Percentiles rank a stretch among this genome's conserved stretches.
Conservation (phyloP, 176 grass and related monocot species). For the Cymbopogon citratus region DNA sequence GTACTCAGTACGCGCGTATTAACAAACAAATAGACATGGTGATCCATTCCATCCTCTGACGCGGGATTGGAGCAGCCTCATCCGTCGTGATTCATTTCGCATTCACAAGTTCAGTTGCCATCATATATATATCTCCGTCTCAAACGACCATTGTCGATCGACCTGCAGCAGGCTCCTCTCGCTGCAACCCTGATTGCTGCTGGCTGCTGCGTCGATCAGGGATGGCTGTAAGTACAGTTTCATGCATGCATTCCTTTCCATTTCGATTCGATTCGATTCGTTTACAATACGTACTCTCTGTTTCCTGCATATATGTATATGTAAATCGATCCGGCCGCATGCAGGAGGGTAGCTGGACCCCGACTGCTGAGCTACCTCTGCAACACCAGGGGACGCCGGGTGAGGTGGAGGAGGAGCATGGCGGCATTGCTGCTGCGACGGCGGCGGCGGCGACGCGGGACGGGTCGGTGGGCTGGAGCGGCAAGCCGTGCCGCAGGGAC, state of each 20-base stretch:
- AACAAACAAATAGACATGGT: no score
- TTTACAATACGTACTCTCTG: no score
- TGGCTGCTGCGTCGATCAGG: not conserved
- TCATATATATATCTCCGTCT: no score
- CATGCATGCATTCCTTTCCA: not conserved
- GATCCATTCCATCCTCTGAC: no score
- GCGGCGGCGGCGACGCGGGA: not conserved
- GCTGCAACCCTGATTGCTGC: no score
- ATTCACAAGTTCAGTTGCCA: no score
- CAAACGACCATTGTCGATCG: not conserved
- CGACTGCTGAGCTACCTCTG: not conserved
- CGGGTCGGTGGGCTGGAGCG: constrained; percentile 51
- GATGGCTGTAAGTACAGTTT: not conserved
- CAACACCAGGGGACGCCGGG: not conserved
- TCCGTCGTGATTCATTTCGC: no score
- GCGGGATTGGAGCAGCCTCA: no score
- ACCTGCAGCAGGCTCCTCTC: no score
- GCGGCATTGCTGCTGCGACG: not conserved
- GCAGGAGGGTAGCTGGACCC: not conserved
- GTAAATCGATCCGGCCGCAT: not conserved
- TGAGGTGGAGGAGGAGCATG: not conserved
- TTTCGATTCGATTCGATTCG: not conserved
- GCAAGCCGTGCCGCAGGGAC: constrained; percentile 26
- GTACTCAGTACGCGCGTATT: no score
- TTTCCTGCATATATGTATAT: not conserved